These are phyloP conservation scores for Fomitopsis pulvina DNA, from an alignment of 768 basidiomycete genomes.

Conservation along the genomic window DNA sequence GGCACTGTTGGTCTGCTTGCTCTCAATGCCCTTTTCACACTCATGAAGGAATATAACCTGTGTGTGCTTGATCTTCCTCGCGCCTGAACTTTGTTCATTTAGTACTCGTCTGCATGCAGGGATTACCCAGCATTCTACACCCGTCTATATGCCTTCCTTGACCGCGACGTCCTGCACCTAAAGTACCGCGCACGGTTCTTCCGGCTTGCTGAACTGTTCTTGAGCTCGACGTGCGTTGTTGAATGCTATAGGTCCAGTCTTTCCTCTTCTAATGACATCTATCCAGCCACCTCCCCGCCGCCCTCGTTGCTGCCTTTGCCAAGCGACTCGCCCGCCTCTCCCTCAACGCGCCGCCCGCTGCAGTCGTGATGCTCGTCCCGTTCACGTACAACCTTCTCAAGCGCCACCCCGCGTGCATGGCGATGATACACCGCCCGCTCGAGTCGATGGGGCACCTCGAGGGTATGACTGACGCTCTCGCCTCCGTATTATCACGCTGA, in stretches of 20 bases:
- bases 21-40: constrained; percentile 82
- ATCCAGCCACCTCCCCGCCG: constrained; percentile 75
- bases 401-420: constrained; percentile 85
- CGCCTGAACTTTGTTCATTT: neutral
- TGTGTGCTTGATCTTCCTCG: constrained; percentile 31
- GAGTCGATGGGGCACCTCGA: constrained; percentile 15
- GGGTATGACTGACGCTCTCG: constrained; percentile 9
- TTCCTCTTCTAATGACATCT: neutral
- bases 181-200: constrained; percentile 95
- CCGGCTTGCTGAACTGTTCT: constrained; percentile 83
- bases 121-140: constrained; percentile 97
- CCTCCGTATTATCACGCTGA: constrained; percentile 3
- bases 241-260: too few species aligned
- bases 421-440: constrained; percentile 75
- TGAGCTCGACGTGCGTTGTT: constrained; percentile 79
- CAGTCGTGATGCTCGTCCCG: constrained; percentile 84
- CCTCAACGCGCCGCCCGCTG: constrained; percentile 81
- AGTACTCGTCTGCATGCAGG: constrained; percentile 33
- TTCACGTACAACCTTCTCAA: constrained; percentile 95
- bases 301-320: constrained; percentile 91
- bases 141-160: constrained; percentile 83
- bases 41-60: constrained; percentile 94
- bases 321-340: constrained; percentile 86
- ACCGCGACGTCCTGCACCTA: constrained; percentile 81
- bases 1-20: constrained; percentile 83